Base-by-base conservation (phyloP, 768 basidiomycete genomes). In the Gloeostereum incarnatum region DNA sequence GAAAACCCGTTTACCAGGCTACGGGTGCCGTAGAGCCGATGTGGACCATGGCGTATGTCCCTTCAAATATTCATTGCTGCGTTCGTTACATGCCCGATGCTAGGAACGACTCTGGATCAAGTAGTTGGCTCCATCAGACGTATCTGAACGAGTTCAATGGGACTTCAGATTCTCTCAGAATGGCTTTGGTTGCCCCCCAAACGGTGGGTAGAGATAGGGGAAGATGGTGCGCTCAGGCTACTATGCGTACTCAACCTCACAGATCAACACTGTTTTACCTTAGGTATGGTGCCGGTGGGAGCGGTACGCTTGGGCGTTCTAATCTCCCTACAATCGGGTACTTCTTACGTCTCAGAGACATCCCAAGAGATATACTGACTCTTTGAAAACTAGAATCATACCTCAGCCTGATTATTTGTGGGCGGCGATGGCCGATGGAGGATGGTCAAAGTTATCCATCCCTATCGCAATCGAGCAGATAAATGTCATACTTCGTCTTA, bases 331-430 rank as follows among this genome's bases (percentile, higher is more conserved):
- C 56, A 5, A 41, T 58, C 25, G 56, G 56, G 56, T 53, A 43
- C 19, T 47, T 40, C n/a, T 18, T 13, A 10, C 5, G 14, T 16
- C 22, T 30, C 36, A 4, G 20, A 24, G n/a, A n/a, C n/a, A n/a
- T n/a, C n/a, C n/a, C n/a, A n/a, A n/a, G n/a, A n/a, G n/a, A n/a
- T n/a, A n/a, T n/a, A n/a, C n/a, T n/a, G n/a, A n/a, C n/a, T n/a
- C n/a, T n/a, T n/a, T n/a, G n/a, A 6, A 18, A 7, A 16, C 13
- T 30, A 58, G 55, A 31, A 54, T 56, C 18, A 58, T 55, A 19
- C 54, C 55, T 1, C 57, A 58, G 34, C 57, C 57, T 0, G 57
- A 58, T 40, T 58, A 56, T 19, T 31, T 58, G 7, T 58, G 57
- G 57, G 54, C 57, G 13, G 35, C 52, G 0, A 48, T 53, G 49